Base-by-base conservation (phyloP, 129 eudicot genomes). In the Artemisia tridentata region DNA sequence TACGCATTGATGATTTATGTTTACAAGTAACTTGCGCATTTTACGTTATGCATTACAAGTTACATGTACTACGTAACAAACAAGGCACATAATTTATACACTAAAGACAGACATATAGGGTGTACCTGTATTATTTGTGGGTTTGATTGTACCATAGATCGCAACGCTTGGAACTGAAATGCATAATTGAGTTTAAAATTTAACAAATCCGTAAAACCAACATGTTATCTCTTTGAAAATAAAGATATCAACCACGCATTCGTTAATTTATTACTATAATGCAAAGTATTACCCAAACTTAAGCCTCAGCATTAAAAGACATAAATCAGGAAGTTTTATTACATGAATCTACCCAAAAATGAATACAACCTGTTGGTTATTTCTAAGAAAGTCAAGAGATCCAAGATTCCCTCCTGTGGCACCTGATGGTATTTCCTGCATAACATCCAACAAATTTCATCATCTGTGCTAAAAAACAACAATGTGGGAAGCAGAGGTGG, bases 91-190 rank as follows among this genome's bases (percentile, higher is more conserved):
- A 23, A 1, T 23, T 23, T 23, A 23, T 23, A 23, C 25, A 38
- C 45, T 1, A 45, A 3, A 29, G 31, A 41, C 1, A 48, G 7
- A 2, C 4, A 15, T 2, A 54, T 21, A 17, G 47, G 25, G 21
- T 9, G 18, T 52, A 89, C 98, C 98, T 92, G 98, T 72, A 92
- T 80, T 75, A 92, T 89, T 75, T 92, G 96, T 54, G 98, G 98
- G 75, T 92, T 92, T 5, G 90, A 58, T 80, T 92, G 98, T 69
- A 92, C 95, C 95, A 92, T 85, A 52, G 96, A 5, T 56, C 98
- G 90, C 77, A 92, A 72, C 43, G 96, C 88, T 79, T 87, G 96
- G 80, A 92, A 89, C 98, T 92, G 41, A 31, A 31, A 31, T 31
- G 7, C 7, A 31, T 31, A 31, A 31, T 31, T 31, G 41, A 31